Evolutionary conservation across 495 filamentous ascomycete genomes (phyloP), one percentile per base, ranked within the genome.

Genomic region (Neurospora sp.): DNA sequence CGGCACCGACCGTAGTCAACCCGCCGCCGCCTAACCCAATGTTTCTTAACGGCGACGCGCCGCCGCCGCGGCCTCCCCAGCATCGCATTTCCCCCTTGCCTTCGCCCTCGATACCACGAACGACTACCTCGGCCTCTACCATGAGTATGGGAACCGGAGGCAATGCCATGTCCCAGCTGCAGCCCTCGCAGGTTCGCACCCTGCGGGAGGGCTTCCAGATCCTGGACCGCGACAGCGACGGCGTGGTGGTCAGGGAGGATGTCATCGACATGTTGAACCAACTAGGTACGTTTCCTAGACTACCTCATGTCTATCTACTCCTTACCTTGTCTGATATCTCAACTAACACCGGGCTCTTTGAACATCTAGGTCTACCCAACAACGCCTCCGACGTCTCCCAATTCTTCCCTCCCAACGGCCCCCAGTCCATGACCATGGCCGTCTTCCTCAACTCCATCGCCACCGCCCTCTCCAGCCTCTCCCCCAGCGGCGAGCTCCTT

Each of bases 141-240:
- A 66, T 66, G 12, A 66, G 53, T 27, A 66, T 66, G 53, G 53
- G 53, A 66, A 66, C 53, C 53, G 53, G 53, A 66, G 83, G 82
- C 39, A 91, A 89, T 77, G 87, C 89, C 0, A 80, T 93, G 20
- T 85, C 88, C 1, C 89, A 89, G 71, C 75, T 94, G 61, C 87
- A 90, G 20, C 85, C 91, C 11, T 83, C 90, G 27, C 91, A 92
- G 78, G 86, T 93, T 7, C 84, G 90, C 70, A 89, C 91, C 72
- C 87, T 98, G 81, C 87, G 93, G 71, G 93, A 97, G 78, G 91
- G 90, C 0, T 98, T 97, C 81, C 90, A 93, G 80, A 91, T 96
- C 69, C 85, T 98, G 38, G 94, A 97, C 77, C 85, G 92, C 73
- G 89, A 93, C 81, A 92, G 91, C 79, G 91, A 94, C 76, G 92